Evolutionary conservation across 2,329 filamentous ascomycete species (phyloP).

Genomic region (Epichloe brachyelytri): DNA sequence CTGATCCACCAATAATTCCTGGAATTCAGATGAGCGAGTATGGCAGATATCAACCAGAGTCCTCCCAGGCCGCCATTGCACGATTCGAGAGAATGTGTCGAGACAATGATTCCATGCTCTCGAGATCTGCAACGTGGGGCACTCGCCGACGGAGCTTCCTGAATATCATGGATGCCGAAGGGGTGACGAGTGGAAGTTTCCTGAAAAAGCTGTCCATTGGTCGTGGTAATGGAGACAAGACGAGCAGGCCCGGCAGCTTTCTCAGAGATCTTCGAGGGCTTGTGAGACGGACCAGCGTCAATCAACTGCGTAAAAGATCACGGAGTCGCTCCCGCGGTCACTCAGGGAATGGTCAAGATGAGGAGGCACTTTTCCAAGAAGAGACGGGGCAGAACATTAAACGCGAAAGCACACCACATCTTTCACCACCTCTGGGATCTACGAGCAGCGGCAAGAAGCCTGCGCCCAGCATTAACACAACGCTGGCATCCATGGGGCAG

Average conservation of each 20-base stretch:
- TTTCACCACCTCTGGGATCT: constrained; percentile 38
- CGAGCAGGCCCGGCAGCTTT: constrained; percentile 32
- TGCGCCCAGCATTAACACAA: constrained; percentile 45
- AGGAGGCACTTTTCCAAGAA: constrained; percentile 13
- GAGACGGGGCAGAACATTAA: constrained; percentile 22
- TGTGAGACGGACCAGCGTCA: constrained; percentile 36
- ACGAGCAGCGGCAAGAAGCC: constrained; percentile 39
- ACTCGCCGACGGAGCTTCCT: constrained; percentile 54
- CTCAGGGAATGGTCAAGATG: constrained; percentile 17
- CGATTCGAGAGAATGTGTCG: constrained; percentile 37
- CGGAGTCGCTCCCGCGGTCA: constrained; percentile 18
- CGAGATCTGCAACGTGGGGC: constrained; percentile 55
- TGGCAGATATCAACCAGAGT: constrained; percentile 31
- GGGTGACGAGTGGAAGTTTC: constrained; percentile 45
- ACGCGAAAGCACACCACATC: constrained; percentile 29
- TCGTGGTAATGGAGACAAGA: constrained; percentile 24
- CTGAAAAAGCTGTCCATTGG: constrained; percentile 49
- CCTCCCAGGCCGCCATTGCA: constrained; percentile 41
- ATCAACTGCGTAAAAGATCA: constrained; percentile 32
- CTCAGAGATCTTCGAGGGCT: constrained; percentile 38
- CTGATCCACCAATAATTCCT: constrained; percentile 32
- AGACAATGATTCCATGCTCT: constrained; percentile 46
- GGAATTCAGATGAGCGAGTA: constrained; percentile 24
- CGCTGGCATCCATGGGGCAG: constrained; percentile 41
- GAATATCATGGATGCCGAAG: constrained; percentile 36